Evolutionary conservation across 2,329 filamentous ascomycete species (phyloP).

Genomic region (Daldinia sp.): DNA sequence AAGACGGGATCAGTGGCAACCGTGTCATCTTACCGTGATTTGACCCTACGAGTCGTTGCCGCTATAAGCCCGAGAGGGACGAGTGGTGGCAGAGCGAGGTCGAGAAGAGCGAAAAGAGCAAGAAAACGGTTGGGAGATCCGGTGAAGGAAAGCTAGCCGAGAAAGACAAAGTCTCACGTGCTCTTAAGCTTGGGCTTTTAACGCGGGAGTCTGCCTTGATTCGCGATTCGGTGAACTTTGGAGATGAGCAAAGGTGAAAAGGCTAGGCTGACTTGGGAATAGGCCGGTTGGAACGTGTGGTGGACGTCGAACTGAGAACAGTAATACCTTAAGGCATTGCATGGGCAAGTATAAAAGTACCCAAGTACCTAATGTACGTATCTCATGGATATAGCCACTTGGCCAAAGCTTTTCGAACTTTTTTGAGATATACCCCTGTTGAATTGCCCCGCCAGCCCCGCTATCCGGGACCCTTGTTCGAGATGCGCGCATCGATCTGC

Average conservation of each 20-base stretch:
- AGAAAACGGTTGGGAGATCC: neutral
- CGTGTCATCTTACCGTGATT: constrained; percentile 27
- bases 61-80: constrained; percentile 19
- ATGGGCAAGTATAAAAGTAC: too few species aligned
- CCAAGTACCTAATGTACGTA: too few species aligned
- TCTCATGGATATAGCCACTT: constrained; percentile 1
- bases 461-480: constrained; percentile 23
- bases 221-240: constrained; percentile 21
- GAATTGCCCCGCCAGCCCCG: neutral
- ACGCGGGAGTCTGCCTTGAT: constrained; percentile 20
- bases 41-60: constrained; percentile 18
- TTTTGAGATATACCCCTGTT: neutral
- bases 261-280: constrained; percentile 19
- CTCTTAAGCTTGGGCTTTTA: neutral
- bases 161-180: constrained; percentile 34
- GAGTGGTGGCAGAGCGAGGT: neutral
- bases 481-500: constrained; percentile 37
- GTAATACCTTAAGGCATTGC: too few species aligned
- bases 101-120: neutral
- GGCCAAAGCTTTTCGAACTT: neutral
- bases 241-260: constrained; percentile 12
- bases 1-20: neutral
- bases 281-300: constrained; percentile 21
- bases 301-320: constrained; percentile 18
- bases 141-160: constrained; percentile 6